A percentile compares a stretch with the other conserved stretches of the same genome.
These are phyloP conservation scores for Blastobotrys americana DNA, from an alignment of 805 yeast species.

Conservation along the genomic window DNA sequence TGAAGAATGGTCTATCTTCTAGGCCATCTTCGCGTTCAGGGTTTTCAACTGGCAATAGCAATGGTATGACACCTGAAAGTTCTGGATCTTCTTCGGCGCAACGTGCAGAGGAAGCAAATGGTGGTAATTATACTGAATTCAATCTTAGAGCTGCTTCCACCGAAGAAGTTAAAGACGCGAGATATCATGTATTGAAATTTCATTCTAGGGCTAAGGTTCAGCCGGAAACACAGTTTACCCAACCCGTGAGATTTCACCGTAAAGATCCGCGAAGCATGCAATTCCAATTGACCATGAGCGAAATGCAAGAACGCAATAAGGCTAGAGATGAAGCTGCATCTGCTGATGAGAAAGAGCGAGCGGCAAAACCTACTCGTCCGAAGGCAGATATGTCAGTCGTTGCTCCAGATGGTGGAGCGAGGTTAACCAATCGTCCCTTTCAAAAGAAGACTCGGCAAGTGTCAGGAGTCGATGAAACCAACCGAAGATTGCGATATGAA, in stretches of 20 bases:
- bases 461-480: slow-evolving; percentile 71
- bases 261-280: slow-evolving; percentile 91
- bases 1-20: background rate
- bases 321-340: slow-evolving; percentile 6
- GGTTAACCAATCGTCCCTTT: slow-evolving; percentile 51
- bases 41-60: background rate
- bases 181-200: slow-evolving; percentile 77
- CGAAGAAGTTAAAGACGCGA: slow-evolving; percentile 62
- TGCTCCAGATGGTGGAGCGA: slow-evolving; percentile 89
- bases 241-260: slow-evolving; percentile 82
- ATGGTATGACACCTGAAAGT: background rate
- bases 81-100: background rate
- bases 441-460: slow-evolving; percentile 82
- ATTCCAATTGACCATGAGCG: slow-evolving; percentile 61
- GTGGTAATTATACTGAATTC: slow-evolving; percentile 34
- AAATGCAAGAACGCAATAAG: slow-evolving; percentile 33
- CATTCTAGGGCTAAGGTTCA: slow-evolving; percentile 67
- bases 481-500: slow-evolving; percentile 80
- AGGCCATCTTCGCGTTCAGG: background rate
- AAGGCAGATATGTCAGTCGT: slow-evolving; percentile 44
- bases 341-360: background rate
- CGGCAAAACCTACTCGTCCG: slow-evolving; percentile 15
- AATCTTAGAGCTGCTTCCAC: slow-evolving; percentile 65
- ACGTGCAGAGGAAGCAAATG: background rate
- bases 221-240: slow-evolving; percentile 61